phyloP scores from a whole-genome alignment of 2,329 filamentous ascomycete species.

The Fusarium decemcellulare region DNA sequence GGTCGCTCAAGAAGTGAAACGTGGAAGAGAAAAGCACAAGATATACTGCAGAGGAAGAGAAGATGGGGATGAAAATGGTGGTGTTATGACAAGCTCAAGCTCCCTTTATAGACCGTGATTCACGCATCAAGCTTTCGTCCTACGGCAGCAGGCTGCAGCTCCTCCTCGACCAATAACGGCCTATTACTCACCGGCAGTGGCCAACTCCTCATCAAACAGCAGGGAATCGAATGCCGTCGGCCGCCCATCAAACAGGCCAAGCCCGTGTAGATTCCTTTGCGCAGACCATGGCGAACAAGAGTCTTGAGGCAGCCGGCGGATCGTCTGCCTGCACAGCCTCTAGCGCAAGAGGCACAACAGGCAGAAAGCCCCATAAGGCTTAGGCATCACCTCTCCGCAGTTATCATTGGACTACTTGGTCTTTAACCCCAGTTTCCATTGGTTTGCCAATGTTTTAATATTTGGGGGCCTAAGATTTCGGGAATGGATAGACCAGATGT shows the following conservation, averaged over 20 bases:
- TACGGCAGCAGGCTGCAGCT: constrained; percentile 7
- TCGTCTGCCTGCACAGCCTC: constrained; percentile 21
- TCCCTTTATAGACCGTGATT: constrained; percentile 22
- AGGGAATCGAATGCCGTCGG: neutral
- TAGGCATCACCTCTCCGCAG: constrained; percentile 6
- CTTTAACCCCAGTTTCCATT: neutral
- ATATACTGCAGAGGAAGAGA: too few species aligned
- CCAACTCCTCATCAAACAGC: neutral
- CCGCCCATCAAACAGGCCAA: neutral
- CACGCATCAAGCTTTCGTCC: neutral
- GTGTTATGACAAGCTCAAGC: fast-evolving
- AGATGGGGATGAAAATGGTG: neutral
- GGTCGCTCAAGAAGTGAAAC: neutral
- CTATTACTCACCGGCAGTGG: constrained; percentile 36
- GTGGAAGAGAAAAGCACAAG: neutral
- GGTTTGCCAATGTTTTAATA: neutral
- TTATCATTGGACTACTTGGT: neutral
- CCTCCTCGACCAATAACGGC: neutral
- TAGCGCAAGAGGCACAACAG: constrained; percentile 18
- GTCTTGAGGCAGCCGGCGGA: constrained; percentile 2
- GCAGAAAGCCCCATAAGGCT: constrained; percentile 18
- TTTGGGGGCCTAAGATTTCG: constrained; percentile 7
- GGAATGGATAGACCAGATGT: neutral
- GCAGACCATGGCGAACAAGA: neutral
- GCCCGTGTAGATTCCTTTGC: too few species aligned